A percentile compares a stretch with the other conserved stretches of the same genome.
Evolutionary conservation across 208 protist species (phyloP).

Genomic region (Trypanosomatidae sp.): DNA sequence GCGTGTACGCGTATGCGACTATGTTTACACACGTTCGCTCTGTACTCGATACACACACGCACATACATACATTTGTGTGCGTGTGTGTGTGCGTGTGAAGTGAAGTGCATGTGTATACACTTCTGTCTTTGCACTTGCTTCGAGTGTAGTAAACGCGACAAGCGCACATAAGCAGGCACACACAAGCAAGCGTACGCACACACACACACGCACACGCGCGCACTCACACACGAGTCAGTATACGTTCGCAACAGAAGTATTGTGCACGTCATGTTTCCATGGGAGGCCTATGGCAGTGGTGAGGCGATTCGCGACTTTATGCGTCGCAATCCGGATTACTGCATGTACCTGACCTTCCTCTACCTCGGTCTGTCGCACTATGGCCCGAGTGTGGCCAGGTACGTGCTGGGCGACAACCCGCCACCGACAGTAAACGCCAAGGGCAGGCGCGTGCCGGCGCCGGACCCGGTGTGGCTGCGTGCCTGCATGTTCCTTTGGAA

Average conservation of each 20-base stretch:
- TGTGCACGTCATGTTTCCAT: constrained; percentile 11
- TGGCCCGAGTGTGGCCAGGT: constrained; percentile 21
- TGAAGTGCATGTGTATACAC: too few relatives aligned
- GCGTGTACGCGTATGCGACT: too few relatives aligned
- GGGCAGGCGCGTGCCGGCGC: constrained; percentile 9
- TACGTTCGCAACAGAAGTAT: neutral
- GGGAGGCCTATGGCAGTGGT: constrained; percentile 22
- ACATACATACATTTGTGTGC: too few relatives aligned
- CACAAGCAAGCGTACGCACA: neutral
- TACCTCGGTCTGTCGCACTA: constrained; percentile 34
- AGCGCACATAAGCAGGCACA: neutral
- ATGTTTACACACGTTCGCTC: too few relatives aligned
- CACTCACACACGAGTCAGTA: constrained; percentile 1
- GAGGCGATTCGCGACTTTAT: constrained; percentile 15
- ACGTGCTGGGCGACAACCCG: constrained; percentile 21
- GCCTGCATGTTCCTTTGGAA: constrained; percentile 75
- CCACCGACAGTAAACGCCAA: constrained; percentile 6
- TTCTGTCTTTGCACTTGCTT: too few relatives aligned
- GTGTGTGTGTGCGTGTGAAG: too few relatives aligned
- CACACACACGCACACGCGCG: neutral
- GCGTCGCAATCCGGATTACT: constrained; percentile 14
- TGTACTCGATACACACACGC: too few relatives aligned
- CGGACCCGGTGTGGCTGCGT: constrained; percentile 32
- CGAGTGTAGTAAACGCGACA: too few relatives aligned
- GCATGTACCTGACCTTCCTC: constrained; percentile 22